Percentiles rank a stretch among this genome's conserved stretches.
phyloP scores from a whole-genome alignment of 2,329 filamentous ascomycete genomes.

The Pseudogymnoascus sp. region DNA sequence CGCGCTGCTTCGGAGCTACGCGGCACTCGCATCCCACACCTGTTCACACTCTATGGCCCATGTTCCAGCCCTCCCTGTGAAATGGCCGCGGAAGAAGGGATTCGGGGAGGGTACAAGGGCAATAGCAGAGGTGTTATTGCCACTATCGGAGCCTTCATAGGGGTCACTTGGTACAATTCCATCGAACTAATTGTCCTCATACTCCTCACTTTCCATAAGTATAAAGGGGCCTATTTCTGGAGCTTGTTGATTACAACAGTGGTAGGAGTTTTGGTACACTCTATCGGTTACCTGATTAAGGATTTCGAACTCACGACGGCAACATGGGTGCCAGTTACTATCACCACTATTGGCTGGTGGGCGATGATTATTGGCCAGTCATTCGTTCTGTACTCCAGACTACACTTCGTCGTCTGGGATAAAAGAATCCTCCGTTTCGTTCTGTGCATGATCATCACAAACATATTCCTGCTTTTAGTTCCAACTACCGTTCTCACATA shows the following conservation, averaged over 20 bases:
- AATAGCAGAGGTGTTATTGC: neutral
- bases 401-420: conserved; percentile 46
- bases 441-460: conserved; percentile 44
- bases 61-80: neutral
- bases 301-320: conserved; percentile 31
- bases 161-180: conserved; percentile 32
- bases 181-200: conserved; percentile 33
- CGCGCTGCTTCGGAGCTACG: neutral
- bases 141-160: conserved; percentile 23
- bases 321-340: conserved; percentile 38
- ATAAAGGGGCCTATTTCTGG: conserved; percentile 34
- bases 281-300: conserved; percentile 41
- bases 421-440: conserved; percentile 38
- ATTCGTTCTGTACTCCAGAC: conserved; percentile 48
- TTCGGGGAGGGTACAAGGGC: neutral
- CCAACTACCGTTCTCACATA: conserved; percentile 44
- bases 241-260: conserved; percentile 31
- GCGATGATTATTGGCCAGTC: conserved; percentile 50
- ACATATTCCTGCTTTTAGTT: conserved; percentile 42
- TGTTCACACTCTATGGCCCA: neutral
- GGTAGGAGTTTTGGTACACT: conserved; percentile 32
- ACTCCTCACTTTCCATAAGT: conserved; percentile 30
- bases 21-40: neutral
- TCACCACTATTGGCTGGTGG: conserved; percentile 39
- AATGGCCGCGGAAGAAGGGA: neutral